These are phyloP conservation scores for Pezicula carpinea DNA, from an alignment of 2,329 filamentous ascomycete species.

Conservation along the genomic window DNA sequence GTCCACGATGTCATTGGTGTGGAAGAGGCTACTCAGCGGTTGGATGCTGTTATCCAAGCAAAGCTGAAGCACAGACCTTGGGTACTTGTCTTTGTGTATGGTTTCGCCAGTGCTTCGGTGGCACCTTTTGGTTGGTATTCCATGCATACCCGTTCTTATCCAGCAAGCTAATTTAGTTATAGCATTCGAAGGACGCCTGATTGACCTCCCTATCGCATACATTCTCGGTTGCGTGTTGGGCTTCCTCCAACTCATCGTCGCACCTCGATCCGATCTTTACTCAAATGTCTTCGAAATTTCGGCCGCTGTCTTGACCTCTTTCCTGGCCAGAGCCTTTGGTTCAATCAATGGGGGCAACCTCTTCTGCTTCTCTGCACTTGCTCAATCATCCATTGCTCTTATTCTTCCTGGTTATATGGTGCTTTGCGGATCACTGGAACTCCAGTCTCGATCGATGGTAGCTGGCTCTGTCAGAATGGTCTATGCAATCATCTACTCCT, in stretches of 20 bases:
- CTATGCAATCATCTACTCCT: slow-evolving; percentile 53
- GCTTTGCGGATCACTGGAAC: slow-evolving; percentile 49
- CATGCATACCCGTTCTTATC: not conserved
- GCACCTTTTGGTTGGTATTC: slow-evolving; percentile 53
- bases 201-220: slow-evolving; percentile 71
- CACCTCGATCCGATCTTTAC: slow-evolving; percentile 64
- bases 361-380: slow-evolving; percentile 63
- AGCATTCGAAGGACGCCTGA: slow-evolving; percentile 65
- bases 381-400: slow-evolving; percentile 61
- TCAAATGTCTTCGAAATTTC: slow-evolving; percentile 62
- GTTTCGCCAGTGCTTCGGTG: slow-evolving; percentile 65
- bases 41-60: slow-evolving; percentile 50
- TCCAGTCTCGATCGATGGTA: slow-evolving; percentile 50
- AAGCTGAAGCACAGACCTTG: slow-evolving; percentile 45
- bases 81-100: slow-evolving; percentile 60
- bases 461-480: slow-evolving; percentile 55
- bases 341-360: slow-evolving; percentile 45
- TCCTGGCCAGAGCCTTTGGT: slow-evolving; percentile 57
- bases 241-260: slow-evolving; percentile 63
- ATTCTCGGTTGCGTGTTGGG: slow-evolving; percentile 66
- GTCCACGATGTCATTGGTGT: slow-evolving; percentile 71
- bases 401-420: slow-evolving; percentile 63
- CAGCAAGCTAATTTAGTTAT: not conserved
- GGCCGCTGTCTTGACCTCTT: slow-evolving; percentile 56
- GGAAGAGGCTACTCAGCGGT: slow-evolving; percentile 60